Conservation (phyloP, 805 yeast species). For the Metschnikowia colocasiae region DNA sequence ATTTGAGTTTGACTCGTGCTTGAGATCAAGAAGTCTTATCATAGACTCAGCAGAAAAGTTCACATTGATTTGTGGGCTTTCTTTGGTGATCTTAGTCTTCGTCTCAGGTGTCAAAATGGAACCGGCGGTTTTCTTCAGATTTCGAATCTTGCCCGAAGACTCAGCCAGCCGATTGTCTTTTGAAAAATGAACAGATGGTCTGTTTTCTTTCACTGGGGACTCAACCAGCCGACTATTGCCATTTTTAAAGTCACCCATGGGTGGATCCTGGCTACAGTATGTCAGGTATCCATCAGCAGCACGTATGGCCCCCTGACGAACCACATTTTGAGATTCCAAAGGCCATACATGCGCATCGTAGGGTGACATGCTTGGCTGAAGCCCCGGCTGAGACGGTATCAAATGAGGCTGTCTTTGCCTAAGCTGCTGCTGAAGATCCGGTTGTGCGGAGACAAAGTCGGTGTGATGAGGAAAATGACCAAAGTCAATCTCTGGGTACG, state of each 20-base stretch:
- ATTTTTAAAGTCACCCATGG: not conserved
- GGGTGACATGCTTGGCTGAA: not conserved
- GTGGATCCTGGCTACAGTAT: not conserved
- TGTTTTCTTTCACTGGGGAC: not conserved
- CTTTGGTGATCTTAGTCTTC: not conserved
- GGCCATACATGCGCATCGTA: slow-evolving; percentile 1
- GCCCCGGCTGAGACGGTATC: slow-evolving; percentile 7
- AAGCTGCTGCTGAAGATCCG: slow-evolving; percentile 36
- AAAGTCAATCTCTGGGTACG: slow-evolving; percentile 10
- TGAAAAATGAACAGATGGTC: not conserved
- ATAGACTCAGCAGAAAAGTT: slow-evolving; percentile 12
- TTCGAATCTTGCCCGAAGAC: not conserved
- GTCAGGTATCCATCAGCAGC: not conserved
- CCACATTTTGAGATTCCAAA: not conserved
- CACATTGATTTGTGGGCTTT: slow-evolving; percentile 9
- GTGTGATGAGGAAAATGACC: slow-evolving; percentile 28
- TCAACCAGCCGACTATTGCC: not conserved
- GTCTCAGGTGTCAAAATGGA: not conserved
- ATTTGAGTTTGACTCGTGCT: not conserved
- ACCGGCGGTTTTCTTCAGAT: not conserved
- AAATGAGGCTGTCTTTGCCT: slow-evolving; percentile 26
- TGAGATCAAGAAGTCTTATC: slow-evolving; percentile 15
- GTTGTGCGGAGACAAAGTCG: slow-evolving; percentile 25
- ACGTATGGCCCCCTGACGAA: not conserved
- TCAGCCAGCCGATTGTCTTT: not conserved